Base-by-base conservation (phyloP, 2,329 filamentous ascomycete species). In the Fusarium transvaalense region DNA sequence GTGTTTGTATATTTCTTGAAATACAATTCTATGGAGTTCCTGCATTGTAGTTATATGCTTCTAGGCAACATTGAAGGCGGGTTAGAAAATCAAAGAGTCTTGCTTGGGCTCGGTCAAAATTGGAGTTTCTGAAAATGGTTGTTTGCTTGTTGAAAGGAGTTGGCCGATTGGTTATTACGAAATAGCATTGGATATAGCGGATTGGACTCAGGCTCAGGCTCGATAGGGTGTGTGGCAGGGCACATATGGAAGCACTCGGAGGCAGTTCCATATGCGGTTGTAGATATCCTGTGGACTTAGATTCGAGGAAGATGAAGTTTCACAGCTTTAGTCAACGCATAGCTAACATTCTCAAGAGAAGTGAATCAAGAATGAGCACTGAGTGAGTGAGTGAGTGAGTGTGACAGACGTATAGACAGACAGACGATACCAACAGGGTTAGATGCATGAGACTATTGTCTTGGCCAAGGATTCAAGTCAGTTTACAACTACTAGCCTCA, bases 211-310 rank as follows among this genome's bases (percentile, higher is more conserved):
- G 21, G 51, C 32, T 43, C 37, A 34, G 23, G 47, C 41, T 46
- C 17, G 19, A 55, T 31, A 31, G 37, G 23, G 41, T 21, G 37
- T 23, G 34, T 25, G 37, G 32, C 41, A 63, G 27, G 35, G 34
- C 41, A 57, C 46, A 42, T 29, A 27, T 38, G 25, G 34, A 53
- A 43, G 53, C 45, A 41, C 39, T 37, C 38, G 56, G 47, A n/a
- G 38, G 59, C 31, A 42, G 63, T 50, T 62, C 53, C 55, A 57
- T 38, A 66, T 56, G 54, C 43, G 57, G 27, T 25, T 66, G 70
- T 64, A 69, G 65, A 71, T 62, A 70, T 58, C 53, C 66, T 34
- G 34, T 51, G 42, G 66, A 39, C 51, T 41, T 60, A 69, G 66
- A 58, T 61, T 56, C 60, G 52, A 35, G 56, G 39, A 52, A 56